These are phyloP conservation scores for carrot (Daucus carota) DNA, from an alignment of 129 eudicot genomes.

Conservation along the genomic window DNA sequence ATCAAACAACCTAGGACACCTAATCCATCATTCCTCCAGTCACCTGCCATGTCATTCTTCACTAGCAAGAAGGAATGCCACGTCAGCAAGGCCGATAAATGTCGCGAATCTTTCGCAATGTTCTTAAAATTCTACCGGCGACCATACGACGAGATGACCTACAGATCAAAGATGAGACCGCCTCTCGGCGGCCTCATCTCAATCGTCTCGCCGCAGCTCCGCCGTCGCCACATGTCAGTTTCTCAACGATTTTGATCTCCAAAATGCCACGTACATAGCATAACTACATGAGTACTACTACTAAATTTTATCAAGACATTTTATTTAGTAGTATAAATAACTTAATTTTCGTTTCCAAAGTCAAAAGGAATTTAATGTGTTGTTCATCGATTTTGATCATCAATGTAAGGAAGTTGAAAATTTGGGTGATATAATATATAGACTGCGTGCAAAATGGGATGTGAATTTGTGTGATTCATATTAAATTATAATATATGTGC, in stretches of 20 bases:
- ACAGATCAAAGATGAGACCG: slow-evolving; percentile 90
- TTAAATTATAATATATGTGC: background rate
- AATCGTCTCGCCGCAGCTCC: slow-evolving; percentile 73
- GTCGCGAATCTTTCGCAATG: slow-evolving; percentile 65
- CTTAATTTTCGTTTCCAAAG: background rate
- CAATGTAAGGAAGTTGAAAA: background rate
- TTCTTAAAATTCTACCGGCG: slow-evolving; percentile 71
- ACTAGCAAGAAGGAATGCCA: slow-evolving; percentile 37
- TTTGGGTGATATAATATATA: background rate
- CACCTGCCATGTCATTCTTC: slow-evolving; percentile 66
- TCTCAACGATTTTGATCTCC: slow-evolving; percentile 76
- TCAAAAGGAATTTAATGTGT: background rate
- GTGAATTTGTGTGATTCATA: background rate
- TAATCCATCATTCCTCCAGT: slow-evolving; percentile 76
- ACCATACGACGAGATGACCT: slow-evolving; percentile 93
- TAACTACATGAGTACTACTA: too few species aligned
- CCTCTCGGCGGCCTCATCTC: slow-evolving; percentile 93
- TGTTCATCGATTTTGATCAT: background rate
- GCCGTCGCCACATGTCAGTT: slow-evolving; percentile 81
- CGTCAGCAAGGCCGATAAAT: slow-evolving; percentile 41
- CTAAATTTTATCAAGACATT: background rate
- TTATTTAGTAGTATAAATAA: background rate
- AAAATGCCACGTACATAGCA: background rate
- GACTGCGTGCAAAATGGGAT: slow-evolving; percentile 3
- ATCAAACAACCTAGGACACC: slow-evolving; percentile 78